phyloP scores from a whole-genome alignment of 2,329 filamentous ascomycete genomes.

The Graphiopsis chlorocephala region DNA sequence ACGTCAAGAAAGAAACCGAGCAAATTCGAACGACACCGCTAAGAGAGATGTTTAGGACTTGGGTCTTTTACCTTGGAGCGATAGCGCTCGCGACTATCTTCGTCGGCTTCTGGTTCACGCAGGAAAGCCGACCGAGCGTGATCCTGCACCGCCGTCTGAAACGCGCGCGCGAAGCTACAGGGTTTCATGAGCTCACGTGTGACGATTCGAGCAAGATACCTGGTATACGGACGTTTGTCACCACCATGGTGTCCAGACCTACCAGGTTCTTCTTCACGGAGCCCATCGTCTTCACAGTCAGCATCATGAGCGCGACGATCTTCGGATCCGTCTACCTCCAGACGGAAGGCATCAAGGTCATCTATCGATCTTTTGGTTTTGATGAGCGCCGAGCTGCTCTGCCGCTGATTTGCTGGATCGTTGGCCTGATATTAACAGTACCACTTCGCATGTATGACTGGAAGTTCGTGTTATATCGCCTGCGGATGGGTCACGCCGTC shows the following conservation, averaged over 20 bases:
- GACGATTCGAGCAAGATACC: not conserved
- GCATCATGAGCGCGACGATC: not conserved
- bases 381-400: not conserved
- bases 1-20: not conserved
- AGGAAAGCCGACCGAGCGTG: not conserved
- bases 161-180: not conserved
- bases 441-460: not conserved
- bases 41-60: not conserved
- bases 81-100: not conserved
- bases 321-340: not conserved
- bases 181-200: not conserved
- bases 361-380: not conserved
- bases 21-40: not conserved
- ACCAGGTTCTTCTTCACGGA: not conserved
- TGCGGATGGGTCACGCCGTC: not conserved
- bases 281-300: not conserved
- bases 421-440: not conserved
- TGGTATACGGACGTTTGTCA: not conserved
- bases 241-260: conserved; percentile 15
- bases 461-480: not conserved
- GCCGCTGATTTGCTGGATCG: not conserved
- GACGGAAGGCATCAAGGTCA: not conserved
- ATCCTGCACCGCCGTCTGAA: not conserved
- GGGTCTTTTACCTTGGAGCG: not conserved
- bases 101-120: not conserved